A percentile compares a stretch with the other conserved stretches of the same genome.
Evolutionary conservation across 2,329 filamentous ascomycete species (phyloP).

Genomic region (Daldinia sp.): DNA sequence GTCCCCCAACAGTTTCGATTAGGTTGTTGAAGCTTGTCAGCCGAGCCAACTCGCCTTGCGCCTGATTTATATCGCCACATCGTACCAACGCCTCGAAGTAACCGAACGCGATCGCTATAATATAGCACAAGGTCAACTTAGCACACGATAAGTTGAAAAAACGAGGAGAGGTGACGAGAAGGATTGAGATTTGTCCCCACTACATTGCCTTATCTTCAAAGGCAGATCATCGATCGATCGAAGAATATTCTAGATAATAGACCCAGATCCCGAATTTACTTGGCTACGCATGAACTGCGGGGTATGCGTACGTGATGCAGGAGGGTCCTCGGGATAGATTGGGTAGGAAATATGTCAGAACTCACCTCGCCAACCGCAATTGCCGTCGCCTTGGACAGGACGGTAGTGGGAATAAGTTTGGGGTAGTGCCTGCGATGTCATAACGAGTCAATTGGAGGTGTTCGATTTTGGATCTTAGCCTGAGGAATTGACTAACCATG

Average conservation of each 20-base stretch:
- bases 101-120: conserved; percentile 84
- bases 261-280: conserved; percentile 21
- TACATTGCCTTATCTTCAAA: conserved; percentile 13
- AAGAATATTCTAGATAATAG: conserved; percentile 29
- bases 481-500: conserved; percentile 64
- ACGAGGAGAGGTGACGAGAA: background rate
- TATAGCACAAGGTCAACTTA: conserved; percentile 21
- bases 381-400: conserved; percentile 88
- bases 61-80: conserved; percentile 67
- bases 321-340: conserved; percentile 19
- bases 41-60: conserved; percentile 76
- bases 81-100: conserved; percentile 89
- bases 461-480: conserved; percentile 9
- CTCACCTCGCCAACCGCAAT: conserved; percentile 97
- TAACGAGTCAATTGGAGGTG: conserved; percentile 34
- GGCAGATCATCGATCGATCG: conserved; percentile 31
- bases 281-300: conserved; percentile 35
- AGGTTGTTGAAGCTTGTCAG: conserved; percentile 75
- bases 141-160: conserved; percentile 1
- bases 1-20: conserved; percentile 75
- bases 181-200: conserved; percentile 7
- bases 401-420: conserved; percentile 88
- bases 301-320: conserved; percentile 35
- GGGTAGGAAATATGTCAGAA: conserved; percentile 35
- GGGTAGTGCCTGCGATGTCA: conserved; percentile 71